A percentile compares a stretch with the other conserved stretches of the same genome.
These are phyloP conservation scores for Daldinia sp. DNA, from an alignment of 2,329 filamentous ascomycete genomes.

Conservation along the genomic window DNA sequence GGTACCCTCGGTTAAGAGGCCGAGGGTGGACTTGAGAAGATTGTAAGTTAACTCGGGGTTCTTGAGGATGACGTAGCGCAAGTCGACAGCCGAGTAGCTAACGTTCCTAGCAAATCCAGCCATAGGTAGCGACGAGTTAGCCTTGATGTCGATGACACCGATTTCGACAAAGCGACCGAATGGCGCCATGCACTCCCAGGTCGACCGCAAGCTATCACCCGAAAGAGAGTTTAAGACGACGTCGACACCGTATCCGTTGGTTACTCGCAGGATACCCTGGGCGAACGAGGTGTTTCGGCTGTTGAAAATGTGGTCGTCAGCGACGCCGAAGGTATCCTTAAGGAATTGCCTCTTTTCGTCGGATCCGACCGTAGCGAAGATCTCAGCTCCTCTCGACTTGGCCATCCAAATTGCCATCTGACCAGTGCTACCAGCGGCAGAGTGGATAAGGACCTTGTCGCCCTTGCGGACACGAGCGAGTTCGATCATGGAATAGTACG, in stretches of 20 bases:
- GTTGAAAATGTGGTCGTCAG: slow-evolving; percentile 46
- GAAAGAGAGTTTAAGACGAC: slow-evolving; percentile 47
- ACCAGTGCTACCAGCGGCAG: slow-evolving; percentile 26
- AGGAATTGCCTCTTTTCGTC: slow-evolving; percentile 47
- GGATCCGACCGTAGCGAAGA: slow-evolving; percentile 45
- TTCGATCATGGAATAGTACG: slow-evolving; percentile 23
- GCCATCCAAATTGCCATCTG: slow-evolving; percentile 29
- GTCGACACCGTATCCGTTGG: slow-evolving; percentile 47
- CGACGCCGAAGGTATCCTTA: slow-evolving; percentile 44
- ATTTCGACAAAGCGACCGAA: slow-evolving; percentile 51
- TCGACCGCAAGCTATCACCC: slow-evolving; percentile 44
- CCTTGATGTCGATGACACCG: slow-evolving; percentile 47
- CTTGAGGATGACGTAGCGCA: slow-evolving; percentile 33
- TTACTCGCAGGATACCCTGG: slow-evolving; percentile 42
- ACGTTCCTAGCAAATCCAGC: slow-evolving; percentile 47
- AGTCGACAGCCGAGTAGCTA: slow-evolving; percentile 39
- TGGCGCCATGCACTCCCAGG: slow-evolving; percentile 49
- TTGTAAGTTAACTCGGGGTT: slow-evolving; percentile 24
- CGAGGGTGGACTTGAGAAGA: slow-evolving; percentile 27
- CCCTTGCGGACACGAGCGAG: slow-evolving; percentile 19
- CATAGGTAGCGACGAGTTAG: slow-evolving; percentile 51
- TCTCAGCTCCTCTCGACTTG: slow-evolving; percentile 23
- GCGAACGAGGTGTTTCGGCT: slow-evolving; percentile 46
- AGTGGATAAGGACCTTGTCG: slow-evolving; percentile 30
- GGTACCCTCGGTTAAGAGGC: slow-evolving; percentile 27